phyloP scores from a whole-genome alignment of 306 rosid genomes.

The Prunus mume region DNA sequence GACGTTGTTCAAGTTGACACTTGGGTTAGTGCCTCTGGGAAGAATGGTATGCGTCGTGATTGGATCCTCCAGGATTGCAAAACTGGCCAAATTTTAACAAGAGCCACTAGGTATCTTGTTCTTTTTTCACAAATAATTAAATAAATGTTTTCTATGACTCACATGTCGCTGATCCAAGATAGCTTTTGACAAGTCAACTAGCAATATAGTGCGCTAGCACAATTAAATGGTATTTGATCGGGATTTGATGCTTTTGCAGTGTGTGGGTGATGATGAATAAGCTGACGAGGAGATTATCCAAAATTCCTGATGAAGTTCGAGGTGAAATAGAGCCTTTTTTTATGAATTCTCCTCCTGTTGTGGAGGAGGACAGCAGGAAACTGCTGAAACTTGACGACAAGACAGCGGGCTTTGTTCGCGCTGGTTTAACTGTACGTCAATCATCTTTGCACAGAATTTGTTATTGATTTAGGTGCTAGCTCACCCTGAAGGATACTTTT shows the following conservation, averaged over 20 bases:
- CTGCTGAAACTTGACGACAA: slow-evolving; percentile 73
- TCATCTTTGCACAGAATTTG: slow-evolving; percentile 2
- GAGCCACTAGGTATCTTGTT: slow-evolving; percentile 77
- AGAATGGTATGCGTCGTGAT: slow-evolving; percentile 98
- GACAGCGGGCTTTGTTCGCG: slow-evolving; percentile 59
- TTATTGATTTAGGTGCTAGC: slow-evolving; percentile 3
- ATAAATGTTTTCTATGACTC: not conserved
- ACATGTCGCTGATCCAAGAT: not conserved
- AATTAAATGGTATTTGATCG: slow-evolving; percentile 8
- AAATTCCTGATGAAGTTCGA: slow-evolving; percentile 90
- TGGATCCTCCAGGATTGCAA: slow-evolving; percentile 77
- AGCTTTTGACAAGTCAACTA: not conserved
- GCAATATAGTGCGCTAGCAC: not conserved
- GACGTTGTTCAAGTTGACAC: slow-evolving; percentile 96
- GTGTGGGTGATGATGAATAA: slow-evolving; percentile 99
- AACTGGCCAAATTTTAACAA: slow-evolving; percentile 76
- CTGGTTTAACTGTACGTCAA: slow-evolving; percentile 72
- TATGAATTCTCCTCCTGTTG: slow-evolving; percentile 62
- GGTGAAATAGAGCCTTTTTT: slow-evolving; percentile 85
- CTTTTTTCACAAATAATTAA: not conserved
- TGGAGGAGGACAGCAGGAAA: slow-evolving; percentile 89
- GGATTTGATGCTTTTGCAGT: slow-evolving; percentile 49
- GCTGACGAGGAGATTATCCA: slow-evolving; percentile 82
- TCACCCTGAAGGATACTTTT: slow-evolving; percentile 4
- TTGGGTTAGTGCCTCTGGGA: slow-evolving; percentile 90